These are phyloP conservation scores for Trichoderma citrinoviride DNA, from an alignment of 2,329 filamentous ascomycete genomes.

Conservation along the genomic window DNA sequence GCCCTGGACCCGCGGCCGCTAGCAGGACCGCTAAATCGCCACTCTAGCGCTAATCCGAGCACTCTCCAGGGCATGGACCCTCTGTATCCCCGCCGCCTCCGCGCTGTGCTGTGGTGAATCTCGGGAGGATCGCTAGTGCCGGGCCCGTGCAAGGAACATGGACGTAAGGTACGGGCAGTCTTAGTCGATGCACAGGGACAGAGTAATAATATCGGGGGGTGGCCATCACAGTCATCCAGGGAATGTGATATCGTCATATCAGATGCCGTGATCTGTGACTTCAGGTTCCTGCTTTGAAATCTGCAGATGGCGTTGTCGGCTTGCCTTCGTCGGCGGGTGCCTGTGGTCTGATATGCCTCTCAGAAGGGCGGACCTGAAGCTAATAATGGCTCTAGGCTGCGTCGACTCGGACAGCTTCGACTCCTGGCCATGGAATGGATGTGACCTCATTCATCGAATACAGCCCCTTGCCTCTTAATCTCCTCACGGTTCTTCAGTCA, in stretches of 20 bases:
- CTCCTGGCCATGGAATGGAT: no score
- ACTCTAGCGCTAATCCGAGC: neutral
- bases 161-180: neutral
- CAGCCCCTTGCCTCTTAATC: no score
- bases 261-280: neutral
- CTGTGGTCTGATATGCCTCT: no score
- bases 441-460: no score
- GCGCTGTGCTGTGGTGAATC: constrained; percentile 10
- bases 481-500: no score
- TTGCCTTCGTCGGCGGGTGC: no score
- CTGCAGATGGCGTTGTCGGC: neutral
- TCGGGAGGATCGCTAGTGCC: constrained; percentile 1
- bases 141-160: neutral
- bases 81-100: constrained; percentile 13
- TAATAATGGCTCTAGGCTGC: no score
- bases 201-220: constrained; percentile 9
- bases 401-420: no score
- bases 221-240: constrained; percentile 16
- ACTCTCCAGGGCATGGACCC: neutral
- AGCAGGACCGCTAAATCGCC: neutral
- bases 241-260: constrained; percentile 3
- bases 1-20: constrained; percentile 4
- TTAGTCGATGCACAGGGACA: constrained; percentile 20
- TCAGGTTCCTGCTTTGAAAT: neutral
- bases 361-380: no score